Evolutionary conservation across 768 basidiomycete genomes (phyloP).

Genomic region (Mycena pura): DNA sequence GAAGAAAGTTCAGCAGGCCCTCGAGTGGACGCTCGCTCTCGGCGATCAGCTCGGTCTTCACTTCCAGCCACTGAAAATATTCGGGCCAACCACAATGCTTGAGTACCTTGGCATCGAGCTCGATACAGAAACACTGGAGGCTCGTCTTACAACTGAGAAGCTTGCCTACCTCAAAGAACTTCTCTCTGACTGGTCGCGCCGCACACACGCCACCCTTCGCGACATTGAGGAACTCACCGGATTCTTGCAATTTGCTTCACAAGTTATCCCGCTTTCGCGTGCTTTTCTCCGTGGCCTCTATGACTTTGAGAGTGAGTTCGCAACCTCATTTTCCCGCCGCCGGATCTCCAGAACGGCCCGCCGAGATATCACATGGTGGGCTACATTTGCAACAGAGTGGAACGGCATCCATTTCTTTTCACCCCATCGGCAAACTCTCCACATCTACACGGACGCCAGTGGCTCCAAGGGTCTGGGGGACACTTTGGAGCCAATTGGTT

Average conservation of each 20-base stretch:
- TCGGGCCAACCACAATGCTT: constrained; percentile 29
- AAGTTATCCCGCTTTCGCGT: constrained; percentile 14
- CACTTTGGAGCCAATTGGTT: constrained; percentile 30
- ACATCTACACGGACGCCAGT: constrained; percentile 36
- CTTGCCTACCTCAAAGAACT: constrained; percentile 13
- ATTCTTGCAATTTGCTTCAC: constrained; percentile 20
- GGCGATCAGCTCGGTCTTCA: constrained; percentile 8
- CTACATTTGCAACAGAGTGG: constrained; percentile 8
- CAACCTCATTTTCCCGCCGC: constrained; percentile 16
- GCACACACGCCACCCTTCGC: constrained; percentile 1
- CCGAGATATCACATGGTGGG: constrained; percentile 33
- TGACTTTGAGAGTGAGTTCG: constrained; percentile 15
- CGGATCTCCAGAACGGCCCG: constrained; percentile 26
- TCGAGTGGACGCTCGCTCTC: constrained; percentile 39
- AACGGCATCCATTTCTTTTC: constrained; percentile 24
- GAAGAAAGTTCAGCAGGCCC: constrained; percentile 16
- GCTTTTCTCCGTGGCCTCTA: constrained; percentile 16
- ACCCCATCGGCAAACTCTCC: neutral
- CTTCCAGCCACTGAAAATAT: constrained; percentile 30
- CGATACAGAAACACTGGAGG: constrained; percentile 13
- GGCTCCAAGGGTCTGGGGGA: constrained; percentile 29
- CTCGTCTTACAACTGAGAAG: constrained; percentile 7
- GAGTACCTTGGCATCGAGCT: constrained; percentile 38
- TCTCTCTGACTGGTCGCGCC: neutral
- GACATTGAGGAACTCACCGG: constrained; percentile 16